A percentile compares a stretch with the other conserved stretches of the same genome.
phyloP scores from a whole-genome alignment of 306 rosid genomes.

The Begonia masoniana region DNA sequence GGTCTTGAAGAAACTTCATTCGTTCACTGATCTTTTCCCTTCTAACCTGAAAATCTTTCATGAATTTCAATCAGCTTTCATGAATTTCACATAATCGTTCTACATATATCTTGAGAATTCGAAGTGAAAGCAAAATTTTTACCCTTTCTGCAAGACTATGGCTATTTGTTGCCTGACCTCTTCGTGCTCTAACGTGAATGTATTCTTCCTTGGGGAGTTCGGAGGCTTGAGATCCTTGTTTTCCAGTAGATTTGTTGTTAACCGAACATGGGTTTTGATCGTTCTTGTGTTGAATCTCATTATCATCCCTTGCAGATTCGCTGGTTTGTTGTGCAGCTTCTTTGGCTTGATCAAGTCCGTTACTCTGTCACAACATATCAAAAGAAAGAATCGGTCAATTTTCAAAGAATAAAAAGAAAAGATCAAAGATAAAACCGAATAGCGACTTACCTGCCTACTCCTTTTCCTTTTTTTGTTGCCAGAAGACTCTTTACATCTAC shows the following conservation, averaged over 20 bases:
- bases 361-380: slow-evolving; percentile 28
- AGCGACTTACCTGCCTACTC: slow-evolving; percentile 39
- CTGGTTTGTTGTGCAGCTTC: slow-evolving; percentile 28
- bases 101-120: not conserved
- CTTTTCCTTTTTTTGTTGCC: slow-evolving; percentile 77
- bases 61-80: slow-evolving; percentile 11
- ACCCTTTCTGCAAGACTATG: slow-evolving; percentile 99
- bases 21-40: slow-evolving; percentile 20
- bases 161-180: slow-evolving; percentile 99
- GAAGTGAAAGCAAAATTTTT: slow-evolving; percentile 11
- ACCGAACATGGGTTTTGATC: slow-evolving; percentile 39
- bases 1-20: slow-evolving; percentile 24
- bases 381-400: not conserved
- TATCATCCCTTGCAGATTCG: slow-evolving; percentile 37
- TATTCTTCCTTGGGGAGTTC: slow-evolving; percentile 78
- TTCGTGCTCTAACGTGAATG: slow-evolving; percentile 85
- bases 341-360: slow-evolving; percentile 36
- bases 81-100: not conserved
- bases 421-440: not conserved
- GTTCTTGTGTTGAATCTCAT: slow-evolving; percentile 41
- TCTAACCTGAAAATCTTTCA: slow-evolving; percentile 12
- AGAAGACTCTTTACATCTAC: slow-evolving; percentile 37
- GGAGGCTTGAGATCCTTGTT: slow-evolving; percentile 65
- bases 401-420: not conserved
- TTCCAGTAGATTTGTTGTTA: slow-evolving; percentile 36